These are phyloP conservation scores for Ogataea angusta DNA, from an alignment of 805 yeast species.

Conservation along the genomic window DNA sequence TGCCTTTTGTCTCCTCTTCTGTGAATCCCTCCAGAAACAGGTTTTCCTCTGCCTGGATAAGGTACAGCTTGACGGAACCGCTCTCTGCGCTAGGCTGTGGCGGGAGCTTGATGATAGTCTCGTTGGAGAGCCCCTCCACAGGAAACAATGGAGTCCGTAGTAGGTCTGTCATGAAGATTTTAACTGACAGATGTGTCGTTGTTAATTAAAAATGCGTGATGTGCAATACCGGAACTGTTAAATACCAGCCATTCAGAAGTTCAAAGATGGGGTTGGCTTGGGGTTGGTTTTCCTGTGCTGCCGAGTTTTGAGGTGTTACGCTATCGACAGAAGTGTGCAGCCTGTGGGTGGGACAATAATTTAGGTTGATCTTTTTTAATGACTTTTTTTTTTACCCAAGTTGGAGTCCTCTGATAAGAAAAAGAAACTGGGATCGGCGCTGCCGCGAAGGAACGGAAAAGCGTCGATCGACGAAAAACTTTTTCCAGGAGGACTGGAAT, in stretches of 20 bases:
- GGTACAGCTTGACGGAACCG: conserved; percentile 63
- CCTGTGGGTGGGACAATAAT: neutral
- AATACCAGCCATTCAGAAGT: neutral
- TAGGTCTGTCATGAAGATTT: conserved; percentile 15
- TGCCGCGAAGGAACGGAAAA: neutral
- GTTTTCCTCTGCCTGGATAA: conserved; percentile 76
- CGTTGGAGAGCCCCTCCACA: conserved; percentile 33
- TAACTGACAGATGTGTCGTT: too few relatives aligned
- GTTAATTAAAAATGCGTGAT: too few relatives aligned
- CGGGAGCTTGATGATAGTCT: conserved; percentile 47
- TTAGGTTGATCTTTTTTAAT: neutral
- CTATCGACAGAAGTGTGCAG: too few relatives aligned
- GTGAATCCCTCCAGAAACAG: conserved; percentile 82
- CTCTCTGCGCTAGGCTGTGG: conserved; percentile 58
- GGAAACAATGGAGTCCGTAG: conserved; percentile 48
- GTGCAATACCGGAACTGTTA: too few relatives aligned
- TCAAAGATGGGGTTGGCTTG: neutral
- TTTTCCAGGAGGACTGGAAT: neutral
- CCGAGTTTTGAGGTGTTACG: too few relatives aligned
- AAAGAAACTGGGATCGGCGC: neutral
- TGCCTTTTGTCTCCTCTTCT: conserved; percentile 53
- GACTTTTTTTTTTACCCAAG: neutral
- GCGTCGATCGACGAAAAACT: neutral
- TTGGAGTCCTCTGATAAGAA: conserved; percentile 1
- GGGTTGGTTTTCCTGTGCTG: neutral